Conservation (phyloP, 2,329 filamentous ascomycete species). For the Aspergillus fischeri region DNA sequence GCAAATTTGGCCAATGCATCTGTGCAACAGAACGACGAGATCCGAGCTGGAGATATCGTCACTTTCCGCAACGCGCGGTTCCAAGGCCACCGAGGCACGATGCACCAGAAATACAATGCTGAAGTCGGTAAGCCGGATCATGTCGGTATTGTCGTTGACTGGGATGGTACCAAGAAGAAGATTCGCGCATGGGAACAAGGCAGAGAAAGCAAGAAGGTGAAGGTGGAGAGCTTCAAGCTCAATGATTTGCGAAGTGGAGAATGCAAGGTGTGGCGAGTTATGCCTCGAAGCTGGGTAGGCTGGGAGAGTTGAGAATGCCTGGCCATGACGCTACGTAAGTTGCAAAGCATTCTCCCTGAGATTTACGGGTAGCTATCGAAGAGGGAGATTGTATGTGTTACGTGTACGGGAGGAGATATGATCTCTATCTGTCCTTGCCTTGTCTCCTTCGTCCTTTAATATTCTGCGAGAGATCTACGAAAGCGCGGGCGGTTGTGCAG, state of each 20-base stretch:
- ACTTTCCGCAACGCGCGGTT: conserved; percentile 90
- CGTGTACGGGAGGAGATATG: neutral
- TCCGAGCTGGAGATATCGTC: conserved; percentile 86
- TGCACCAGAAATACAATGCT: conserved; percentile 88
- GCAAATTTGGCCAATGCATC: conserved; percentile 92
- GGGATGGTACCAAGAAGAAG: conserved; percentile 99
- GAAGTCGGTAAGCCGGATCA: conserved; percentile 89
- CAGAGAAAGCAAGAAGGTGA: conserved; percentile 86
- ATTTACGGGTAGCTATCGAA: neutral
- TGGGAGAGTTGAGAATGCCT: conserved; percentile 55
- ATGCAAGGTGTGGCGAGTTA: conserved; percentile 95
- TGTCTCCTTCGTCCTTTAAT: neutral
- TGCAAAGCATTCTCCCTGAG: neutral
- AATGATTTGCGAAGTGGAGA: conserved; percentile 90
- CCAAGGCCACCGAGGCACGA: conserved; percentile 88
- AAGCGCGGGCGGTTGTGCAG: neutral
- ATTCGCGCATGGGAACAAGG: conserved; percentile 94
- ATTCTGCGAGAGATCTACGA: neutral
- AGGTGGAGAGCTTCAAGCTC: conserved; percentile 89
- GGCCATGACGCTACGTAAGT: neutral
- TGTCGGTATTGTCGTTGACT: conserved; percentile 87
- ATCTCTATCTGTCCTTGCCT: neutral
- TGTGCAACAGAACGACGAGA: conserved; percentile 86
- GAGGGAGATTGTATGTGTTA: neutral
- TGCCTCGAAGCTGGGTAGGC: conserved; percentile 86